Evolutionary conservation across 148 eudicot genomes (phyloP), one percentile per base, ranked within the genome.

Genomic region (Dianthus caryophyllus): DNA sequence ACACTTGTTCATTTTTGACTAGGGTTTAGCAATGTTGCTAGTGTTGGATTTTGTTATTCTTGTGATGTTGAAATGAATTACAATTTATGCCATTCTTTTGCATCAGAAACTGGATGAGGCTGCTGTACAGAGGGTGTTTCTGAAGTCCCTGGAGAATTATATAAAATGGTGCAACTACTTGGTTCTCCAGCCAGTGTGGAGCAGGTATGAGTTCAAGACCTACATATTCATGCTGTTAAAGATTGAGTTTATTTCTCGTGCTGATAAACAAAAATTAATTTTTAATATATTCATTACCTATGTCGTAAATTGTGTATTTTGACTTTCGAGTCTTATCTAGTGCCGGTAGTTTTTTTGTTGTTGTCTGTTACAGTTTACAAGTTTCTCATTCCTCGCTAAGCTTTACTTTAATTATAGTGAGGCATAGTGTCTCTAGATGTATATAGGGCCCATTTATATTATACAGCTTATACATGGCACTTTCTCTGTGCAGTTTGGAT

Each of bases 71-170:
- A 68, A 22, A 0, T 55, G 49, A 29, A 18, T 27, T 60, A 41
- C n/a, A 24, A 5, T 60, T 11, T 71, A 21, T 56, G 55, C 17
- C 54, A 14, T 55, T 61, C 60, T 55, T 43, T 82, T 66, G 71
- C 67, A 77, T 68, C 85, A 95, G 99, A 88, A 81, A 84, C 73
- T 95, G 78, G 99, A 95, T 26, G 99, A 90, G 89, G 96, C 94
- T 73, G 94, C 96, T 65, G 91, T 82, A 44, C 91, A 88, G 72
- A 76, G 63, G 61, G 94, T 95, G 58, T 90, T 95, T 76, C 18
- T 68, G 73, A 95, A 90, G 83, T 86, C 96, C 56, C 83, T 95
- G 31, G 99, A 95, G 30, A 95, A 95, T 75, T 95, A 95, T 73
- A 84, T 88, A 68, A 90, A 87, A 79, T 95, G 99, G 97, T 88